Evolutionary conservation across 2,329 filamentous ascomycete species (phyloP), one percentile per base, ranked within the genome.

Genomic region (Parasarocladium wereldwijsianum): DNA sequence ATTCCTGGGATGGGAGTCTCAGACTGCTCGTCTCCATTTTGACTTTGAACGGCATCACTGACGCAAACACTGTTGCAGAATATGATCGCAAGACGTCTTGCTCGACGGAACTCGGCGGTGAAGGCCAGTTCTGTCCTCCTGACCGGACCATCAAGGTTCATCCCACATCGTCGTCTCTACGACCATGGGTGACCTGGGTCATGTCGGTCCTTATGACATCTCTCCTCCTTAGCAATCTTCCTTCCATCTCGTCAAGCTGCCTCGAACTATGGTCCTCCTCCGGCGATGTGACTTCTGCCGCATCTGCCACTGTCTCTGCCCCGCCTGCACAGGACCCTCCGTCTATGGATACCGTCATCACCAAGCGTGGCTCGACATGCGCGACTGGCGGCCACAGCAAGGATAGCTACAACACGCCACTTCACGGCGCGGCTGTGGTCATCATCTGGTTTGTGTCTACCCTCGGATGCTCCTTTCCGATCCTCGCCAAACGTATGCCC

Each of bases 341-440:
- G n/a, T n/a, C n/a, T n/a, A n/a, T n/a, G n/a, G n/a, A 23, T 14
- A 4, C 18, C 6, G 8, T n/a, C 14, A n/a, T 30, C n/a, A n/a
- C n/a, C 16, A 50, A 46, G 37, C 42, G 51, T 30, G 28, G 13
- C n/a, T 40, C 40, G 21, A 44, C 43, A 5, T 54, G 50, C 28
- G 41, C 36, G 4, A 32, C 36, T 17, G 46, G 44, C 17, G 50
- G 49, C 17, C 45, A 47, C 35, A 34, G 42, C 32, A 41, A 44
- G 18, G 41, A 41, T 29, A 43, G 51, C 2, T 75, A 76, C 52
- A 68, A 75, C 43, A 60, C 59, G 10, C 53, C 65, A 8, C 54
- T 71, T 12, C 70, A 75, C 45, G 65, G 70, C 30, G 62, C 63
- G 34, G 71, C 70, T 16, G 49, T 76, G 16, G 47, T 64, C 47